phyloP scores from a whole-genome alignment of 805 yeast genomes.

The Candida namnaoensis region DNA sequence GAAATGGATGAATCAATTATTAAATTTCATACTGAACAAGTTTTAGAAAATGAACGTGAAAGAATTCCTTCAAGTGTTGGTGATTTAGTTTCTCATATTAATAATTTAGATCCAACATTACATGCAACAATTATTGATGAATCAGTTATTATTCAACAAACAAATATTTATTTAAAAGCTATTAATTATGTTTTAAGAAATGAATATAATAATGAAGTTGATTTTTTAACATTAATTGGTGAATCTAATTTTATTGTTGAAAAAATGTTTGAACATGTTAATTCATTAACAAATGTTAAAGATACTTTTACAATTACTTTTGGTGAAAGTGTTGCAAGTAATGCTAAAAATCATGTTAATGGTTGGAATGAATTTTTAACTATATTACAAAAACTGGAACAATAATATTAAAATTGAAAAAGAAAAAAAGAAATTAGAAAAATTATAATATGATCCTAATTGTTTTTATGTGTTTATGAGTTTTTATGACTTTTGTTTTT shows the following conservation, averaged over 20 bases:
- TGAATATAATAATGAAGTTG: slow-evolving; percentile 12
- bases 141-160: slow-evolving; percentile 64
- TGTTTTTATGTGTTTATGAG: too few species aligned
- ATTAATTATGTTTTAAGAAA: slow-evolving; percentile 28
- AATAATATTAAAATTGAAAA: not conserved
- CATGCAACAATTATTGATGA: slow-evolving; percentile 73
- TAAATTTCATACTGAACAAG: slow-evolving; percentile 65
- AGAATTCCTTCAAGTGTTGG: slow-evolving; percentile 58
- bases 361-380: slow-evolving; percentile 66
- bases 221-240: slow-evolving; percentile 50
- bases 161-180: slow-evolving; percentile 48
- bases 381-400: slow-evolving; percentile 24
- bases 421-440: too few species aligned
- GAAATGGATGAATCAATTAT: slow-evolving; percentile 71
- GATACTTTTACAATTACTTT: slow-evolving; percentile 54
- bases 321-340: slow-evolving; percentile 40
- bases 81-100: slow-evolving; percentile 77
- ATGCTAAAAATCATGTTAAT: slow-evolving; percentile 54
- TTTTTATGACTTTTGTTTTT: too few species aligned
- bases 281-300: slow-evolving; percentile 32
- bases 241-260: slow-evolving; percentile 65
- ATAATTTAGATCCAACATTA: slow-evolving; percentile 57
- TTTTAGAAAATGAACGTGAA: slow-evolving; percentile 50
- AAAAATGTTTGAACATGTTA: slow-evolving; percentile 48
- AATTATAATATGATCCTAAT: too few species aligned